Base-by-base conservation (phyloP, 352 stramenopile species). In the Phytophthora sp. region DNA sequence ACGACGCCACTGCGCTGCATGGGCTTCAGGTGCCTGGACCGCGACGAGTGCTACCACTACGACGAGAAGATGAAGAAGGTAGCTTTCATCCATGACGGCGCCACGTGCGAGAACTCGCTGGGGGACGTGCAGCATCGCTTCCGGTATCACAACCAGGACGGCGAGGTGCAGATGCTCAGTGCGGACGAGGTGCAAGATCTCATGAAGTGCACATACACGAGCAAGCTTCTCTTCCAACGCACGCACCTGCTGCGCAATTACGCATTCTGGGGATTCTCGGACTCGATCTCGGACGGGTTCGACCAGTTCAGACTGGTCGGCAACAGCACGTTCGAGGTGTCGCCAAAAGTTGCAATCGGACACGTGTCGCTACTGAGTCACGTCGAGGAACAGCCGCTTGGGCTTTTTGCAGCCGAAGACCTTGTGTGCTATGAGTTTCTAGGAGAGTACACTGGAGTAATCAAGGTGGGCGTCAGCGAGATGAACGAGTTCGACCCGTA, bases 121-220 rank as follows among this genome's bases (percentile, higher is more conserved):
- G 58, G 57, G 18, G 71, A 81, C 23, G 73, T 74, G 54, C 53
- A 47, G 18, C 57, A 73, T 27, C 67, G 42, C 20, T 77, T 91
- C 53, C 74, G 67, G 30, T 91, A 91, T 59, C 55, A 63, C 52
- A 70, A 53, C 39, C 30, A 38, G 23, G 27, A 63, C 13, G 74
- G 79, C 36, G 29, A 69, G 26, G 53, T 81, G 33, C 49, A 73
- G 54, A 72, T 74, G 35, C 78, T 88, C 54, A 80, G 57, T 18
- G 59, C 77, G 7, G 77, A 88, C 12, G 66, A 79, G 24, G 74
- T 71, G 20, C 69, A 90, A 54, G 64, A 81, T 47, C 73, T 91
- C 26, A 92, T 92, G 83, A 69, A 65, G 12, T 92, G 83, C 73
- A 84, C 74, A 42, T 94, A 88, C 69, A 89, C 84, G 24, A 86